Conservation (phyloP, 192 early-diverging fungal genomes). For the Rhizophagus clarus region DNA sequence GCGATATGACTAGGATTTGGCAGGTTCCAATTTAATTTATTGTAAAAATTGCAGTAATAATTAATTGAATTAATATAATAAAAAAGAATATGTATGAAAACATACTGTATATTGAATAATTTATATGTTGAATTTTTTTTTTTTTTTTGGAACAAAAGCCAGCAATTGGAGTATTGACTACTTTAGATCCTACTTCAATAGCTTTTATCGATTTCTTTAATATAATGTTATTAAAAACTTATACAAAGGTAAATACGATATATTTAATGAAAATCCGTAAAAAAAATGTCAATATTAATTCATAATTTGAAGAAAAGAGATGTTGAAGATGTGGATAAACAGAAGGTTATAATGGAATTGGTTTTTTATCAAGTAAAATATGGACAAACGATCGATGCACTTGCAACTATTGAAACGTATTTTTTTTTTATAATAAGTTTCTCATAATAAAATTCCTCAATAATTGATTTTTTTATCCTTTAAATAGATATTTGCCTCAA, state of each 20-base stretch:
- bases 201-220: constrained; percentile 13
- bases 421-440: not conserved
- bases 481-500: constrained; percentile 8
- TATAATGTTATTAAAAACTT: not conserved
- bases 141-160: constrained; percentile 7
- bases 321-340: not conserved
- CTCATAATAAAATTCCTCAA: not conserved
- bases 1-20: constrained; percentile 9
- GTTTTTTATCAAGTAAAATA: constrained; percentile 17
- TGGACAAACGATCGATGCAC: not conserved
- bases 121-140: not conserved
- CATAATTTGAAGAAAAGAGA: not conserved
- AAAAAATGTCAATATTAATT: not conserved
- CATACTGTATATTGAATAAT: not conserved
- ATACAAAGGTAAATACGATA: not conserved
- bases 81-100: too few relatives aligned
- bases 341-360: constrained; percentile 6
- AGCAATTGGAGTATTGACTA: not conserved
- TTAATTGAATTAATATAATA: too few relatives aligned
- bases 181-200: not conserved
- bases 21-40: not conserved
- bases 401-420: constrained; percentile 23
- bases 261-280: too few relatives aligned
- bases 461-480: not conserved
- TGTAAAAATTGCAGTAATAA: too few relatives aligned